Base-by-base conservation (phyloP, 1,284 basidiomycete species). In the Termitomyces sp. region DNA sequence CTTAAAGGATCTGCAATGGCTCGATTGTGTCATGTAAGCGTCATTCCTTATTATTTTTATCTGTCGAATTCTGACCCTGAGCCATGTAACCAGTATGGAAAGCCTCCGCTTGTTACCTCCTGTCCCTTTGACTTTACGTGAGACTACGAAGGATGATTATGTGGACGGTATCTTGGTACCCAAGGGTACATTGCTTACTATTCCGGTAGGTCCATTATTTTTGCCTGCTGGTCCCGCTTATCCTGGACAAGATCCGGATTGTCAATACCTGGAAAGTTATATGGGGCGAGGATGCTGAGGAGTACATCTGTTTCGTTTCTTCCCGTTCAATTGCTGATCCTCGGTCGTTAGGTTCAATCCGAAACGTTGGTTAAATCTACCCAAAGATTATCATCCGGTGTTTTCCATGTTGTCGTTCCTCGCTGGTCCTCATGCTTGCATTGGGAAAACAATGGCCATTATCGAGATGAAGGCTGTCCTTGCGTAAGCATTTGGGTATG, bases 361-460 rank as follows among this genome's bases (percentile, higher is more conserved):
- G 1, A 65, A 64, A 15, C 71, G 77, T 45, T 79, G 77, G 77
- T 60, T 73, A 5, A 66, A 72, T 44, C 65, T 75, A 0, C 74
- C 74, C 2, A 60, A 68, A 33, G 62, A 63, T 1, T 74, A 72
- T 59, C 67, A 73, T 53, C 57, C 71, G 1, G 63, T 64, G 0
- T 74, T 71, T 50, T 76, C 74, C 1, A 63, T 75, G 9, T 61
- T 78, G 19, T 73, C 75, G 0, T 79, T 80, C 64, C 68, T 79
- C 51, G 68, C 73, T 5, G 77, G 77, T 1, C 77, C 78, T 5
- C 77, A 79, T 56, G 74, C 67, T 1, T 79, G 77, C 58, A 80
- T 79, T 41, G 76, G 76, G 1, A 78, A 73, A 62, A 79, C 77
- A 0, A 81, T 81, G 79, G 70, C 76, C 0, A 71, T 80, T 28